Conservation (phyloP, 1,139 yeast genomes). For the Debaryomyces singareniensis region DNA sequence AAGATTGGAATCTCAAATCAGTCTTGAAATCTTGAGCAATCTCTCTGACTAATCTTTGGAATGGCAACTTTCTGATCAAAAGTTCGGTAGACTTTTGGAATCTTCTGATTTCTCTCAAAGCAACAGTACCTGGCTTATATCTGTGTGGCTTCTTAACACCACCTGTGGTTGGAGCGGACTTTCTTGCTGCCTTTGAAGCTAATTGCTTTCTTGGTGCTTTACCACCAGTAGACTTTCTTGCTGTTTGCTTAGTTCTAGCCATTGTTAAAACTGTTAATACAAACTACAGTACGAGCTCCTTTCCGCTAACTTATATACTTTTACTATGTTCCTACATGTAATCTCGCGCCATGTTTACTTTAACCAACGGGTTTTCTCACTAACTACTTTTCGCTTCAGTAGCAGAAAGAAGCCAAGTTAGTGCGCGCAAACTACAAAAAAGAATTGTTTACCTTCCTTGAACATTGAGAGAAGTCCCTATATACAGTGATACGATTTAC, state of each 20-base stretch:
- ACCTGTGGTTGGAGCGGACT: slow-evolving; percentile 96
- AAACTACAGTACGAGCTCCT: neutral
- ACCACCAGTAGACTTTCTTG: slow-evolving; percentile 99
- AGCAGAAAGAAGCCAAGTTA: too few relatives aligned
- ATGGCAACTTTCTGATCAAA: slow-evolving; percentile 94
- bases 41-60: slow-evolving; percentile 98
- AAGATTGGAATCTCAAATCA: slow-evolving; percentile 96
- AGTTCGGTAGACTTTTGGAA: slow-evolving; percentile 97
- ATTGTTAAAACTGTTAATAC: slow-evolving; percentile 34
- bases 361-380: too few relatives aligned
- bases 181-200: slow-evolving; percentile 99
- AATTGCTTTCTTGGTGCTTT: slow-evolving; percentile 99
- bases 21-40: slow-evolving; percentile 98
- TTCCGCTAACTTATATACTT: neutral
- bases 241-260: slow-evolving; percentile 99
- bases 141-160: slow-evolving; percentile 99
- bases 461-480: too few relatives aligned
- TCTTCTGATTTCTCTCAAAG: slow-evolving; percentile 98
- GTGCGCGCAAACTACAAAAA: too few relatives aligned
- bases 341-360: too few relatives aligned
- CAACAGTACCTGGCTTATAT: slow-evolving; percentile 99
- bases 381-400: too few relatives aligned
- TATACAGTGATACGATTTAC: too few relatives aligned
- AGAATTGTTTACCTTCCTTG: too few relatives aligned
- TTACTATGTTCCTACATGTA: too few relatives aligned